Base-by-base conservation (phyloP, 139 green algal species). In the Coelastrella sp. region DNA sequence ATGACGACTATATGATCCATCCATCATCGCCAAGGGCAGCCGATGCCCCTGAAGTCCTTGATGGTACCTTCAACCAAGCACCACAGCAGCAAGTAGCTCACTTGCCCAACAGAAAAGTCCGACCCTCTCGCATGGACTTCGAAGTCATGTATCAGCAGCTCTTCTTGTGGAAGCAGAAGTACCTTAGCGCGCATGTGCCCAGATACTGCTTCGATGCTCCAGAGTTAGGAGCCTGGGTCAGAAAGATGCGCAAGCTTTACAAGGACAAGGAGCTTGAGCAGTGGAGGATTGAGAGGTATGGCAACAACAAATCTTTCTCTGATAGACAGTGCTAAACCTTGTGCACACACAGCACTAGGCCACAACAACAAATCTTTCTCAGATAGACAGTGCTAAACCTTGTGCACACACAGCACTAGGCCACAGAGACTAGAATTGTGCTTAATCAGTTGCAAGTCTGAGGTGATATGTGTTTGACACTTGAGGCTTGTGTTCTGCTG, bases 141-240 rank as follows among this genome's bases (percentile, higher is more conserved):
- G 53, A 81, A 23, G 3, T 17, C 8, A 85, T 87, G 79, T 85
- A 81, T 40, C 21, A 34, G 27, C 86, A 85, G 37, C 86, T 89
- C 11, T 81, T 19, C 19, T 32, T 25, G 1, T 89, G 79, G 79
- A 63, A 57, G n/a, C 35, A 59, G 48, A 34, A 30, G 5, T 77
- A 85, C 38, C 37, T 80, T 21, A 66, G 15, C 11, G 79, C 79
- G 4, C 86, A 89, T 40, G 86, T 89, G 50, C 86, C 86, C 4
- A 74, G 86, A 43, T 76, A 75, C 62, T 89, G 86, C 80, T 89
- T 87, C 37, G 86, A 89, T 45, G 86, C 86, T 7, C 86, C 86
- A 4, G 62, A 84, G 62, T 80, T 89, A 3, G 86, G 73, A 4
- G 79, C 86, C 3, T 89, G 86, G 86, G 86, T 87, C n/a, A 75